A percentile compares a stretch with the other conserved stretches of the same genome.
These are phyloP conservation scores for Didymella glomerata DNA, from an alignment of 2,329 filamentous ascomycete species.

Conservation along the genomic window DNA sequence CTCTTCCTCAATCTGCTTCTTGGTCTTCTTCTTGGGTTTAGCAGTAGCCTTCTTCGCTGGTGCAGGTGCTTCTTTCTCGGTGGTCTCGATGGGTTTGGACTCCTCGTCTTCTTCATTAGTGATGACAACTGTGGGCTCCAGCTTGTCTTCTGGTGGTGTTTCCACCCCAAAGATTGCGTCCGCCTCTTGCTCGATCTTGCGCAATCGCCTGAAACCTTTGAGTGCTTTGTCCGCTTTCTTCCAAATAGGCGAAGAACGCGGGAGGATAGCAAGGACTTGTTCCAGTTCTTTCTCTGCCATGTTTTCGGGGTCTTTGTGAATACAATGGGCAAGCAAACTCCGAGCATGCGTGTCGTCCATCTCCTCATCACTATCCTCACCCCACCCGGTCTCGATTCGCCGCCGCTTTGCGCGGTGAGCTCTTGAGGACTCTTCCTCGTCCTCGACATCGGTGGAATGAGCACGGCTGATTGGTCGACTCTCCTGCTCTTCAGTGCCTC, in stretches of 20 bases:
- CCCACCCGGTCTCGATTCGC: slow-evolving; percentile 57
- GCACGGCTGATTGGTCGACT: slow-evolving; percentile 80
- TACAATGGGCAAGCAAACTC: slow-evolving; percentile 58
- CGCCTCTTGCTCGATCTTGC: slow-evolving; percentile 85
- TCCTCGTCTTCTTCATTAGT: slow-evolving; percentile 55
- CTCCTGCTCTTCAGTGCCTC: slow-evolving; percentile 86
- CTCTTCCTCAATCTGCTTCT: slow-evolving; percentile 75
- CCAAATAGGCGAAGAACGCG: slow-evolving; percentile 70
- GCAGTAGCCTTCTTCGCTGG: slow-evolving; percentile 52
- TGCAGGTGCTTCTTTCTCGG: slow-evolving; percentile 37
- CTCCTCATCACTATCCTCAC: slow-evolving; percentile 59
- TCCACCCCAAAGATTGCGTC: slow-evolving; percentile 69
- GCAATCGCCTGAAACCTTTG: slow-evolving; percentile 64
- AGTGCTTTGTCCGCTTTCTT: slow-evolving; percentile 74
- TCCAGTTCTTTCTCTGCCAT: slow-evolving; percentile 72
- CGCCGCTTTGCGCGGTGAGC: slow-evolving; percentile 57
- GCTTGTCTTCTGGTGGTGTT: slow-evolving; percentile 57
- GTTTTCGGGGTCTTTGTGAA: slow-evolving; percentile 71
- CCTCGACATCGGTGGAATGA: slow-evolving; percentile 60
- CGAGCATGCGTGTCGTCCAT: slow-evolving; percentile 57
- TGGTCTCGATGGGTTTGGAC: slow-evolving; percentile 49
- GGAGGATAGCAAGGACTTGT: slow-evolving; percentile 61
- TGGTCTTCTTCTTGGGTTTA: slow-evolving; percentile 77
- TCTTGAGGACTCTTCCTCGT: slow-evolving; percentile 57
- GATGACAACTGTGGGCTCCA: slow-evolving; percentile 45